Conservation (phyloP, 192 early-diverging fungal genomes). For the Coemansia furcata region DNA sequence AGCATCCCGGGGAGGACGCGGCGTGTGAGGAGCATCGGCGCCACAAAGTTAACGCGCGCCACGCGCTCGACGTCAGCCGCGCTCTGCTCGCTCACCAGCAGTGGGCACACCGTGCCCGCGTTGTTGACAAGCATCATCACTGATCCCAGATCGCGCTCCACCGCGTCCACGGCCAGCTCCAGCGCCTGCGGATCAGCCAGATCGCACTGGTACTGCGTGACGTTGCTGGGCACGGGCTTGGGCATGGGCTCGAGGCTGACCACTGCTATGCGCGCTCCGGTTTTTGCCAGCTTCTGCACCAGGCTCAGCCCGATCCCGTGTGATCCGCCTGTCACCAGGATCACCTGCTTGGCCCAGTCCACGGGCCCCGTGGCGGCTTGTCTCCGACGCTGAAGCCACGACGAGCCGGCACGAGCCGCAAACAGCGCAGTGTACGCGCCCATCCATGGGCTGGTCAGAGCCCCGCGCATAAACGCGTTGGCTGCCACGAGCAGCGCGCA, state of each 20-base stretch:
- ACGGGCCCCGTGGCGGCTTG: neutral
- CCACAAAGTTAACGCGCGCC: slow-evolving; percentile 68
- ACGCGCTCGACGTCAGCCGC: slow-evolving; percentile 58
- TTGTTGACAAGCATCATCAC: slow-evolving; percentile 82
- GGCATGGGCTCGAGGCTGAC: slow-evolving; percentile 33
- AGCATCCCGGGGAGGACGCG: slow-evolving; percentile 73
- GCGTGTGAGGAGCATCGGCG: slow-evolving; percentile 67
- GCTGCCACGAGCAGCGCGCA: slow-evolving; percentile 6
- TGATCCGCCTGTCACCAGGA: slow-evolving; percentile 42
- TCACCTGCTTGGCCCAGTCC: slow-evolving; percentile 35
- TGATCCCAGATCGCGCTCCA: slow-evolving; percentile 55
- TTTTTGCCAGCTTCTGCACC: slow-evolving; percentile 8
- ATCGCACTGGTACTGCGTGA: slow-evolving; percentile 35
- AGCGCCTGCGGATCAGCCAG: slow-evolving; percentile 23
- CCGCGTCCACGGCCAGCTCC: slow-evolving; percentile 1
- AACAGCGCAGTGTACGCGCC: slow-evolving; percentile 9
- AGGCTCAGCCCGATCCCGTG: slow-evolving; percentile 47
- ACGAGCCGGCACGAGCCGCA: neutral
- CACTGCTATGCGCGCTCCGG: slow-evolving; percentile 25
- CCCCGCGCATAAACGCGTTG: slow-evolving; percentile 8
- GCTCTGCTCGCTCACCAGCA: slow-evolving; percentile 58
- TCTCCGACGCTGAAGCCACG: neutral
- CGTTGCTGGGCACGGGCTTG: neutral
- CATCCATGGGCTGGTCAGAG: slow-evolving; percentile 8
- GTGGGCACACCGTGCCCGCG: slow-evolving; percentile 70